phyloP scores from a whole-genome alignment of 306 rosid genomes.

The Acacia confusa region DNA sequence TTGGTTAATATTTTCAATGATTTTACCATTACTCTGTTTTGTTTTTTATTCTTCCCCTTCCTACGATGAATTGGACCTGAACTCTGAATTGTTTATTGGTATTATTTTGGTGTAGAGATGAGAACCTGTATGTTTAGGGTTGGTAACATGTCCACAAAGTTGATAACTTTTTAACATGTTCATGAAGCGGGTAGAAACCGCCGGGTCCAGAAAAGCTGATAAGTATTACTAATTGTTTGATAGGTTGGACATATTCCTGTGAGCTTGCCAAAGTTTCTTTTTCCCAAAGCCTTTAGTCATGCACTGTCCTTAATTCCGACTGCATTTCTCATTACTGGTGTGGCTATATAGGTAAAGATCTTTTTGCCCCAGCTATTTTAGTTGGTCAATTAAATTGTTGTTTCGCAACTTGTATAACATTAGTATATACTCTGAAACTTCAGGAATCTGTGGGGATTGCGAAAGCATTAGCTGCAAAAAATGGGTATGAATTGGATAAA shows the following conservation, averaged over 20 bases:
- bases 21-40: too few species aligned
- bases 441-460: constrained; percentile 99
- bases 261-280: constrained; percentile 83
- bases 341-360: constrained; percentile 85
- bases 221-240: constrained; percentile 32
- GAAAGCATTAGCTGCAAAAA: constrained; percentile 95
- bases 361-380: constrained; percentile 26
- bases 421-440: constrained; percentile 30
- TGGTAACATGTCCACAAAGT: constrained; percentile 20
- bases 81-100: too few species aligned
- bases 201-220: constrained; percentile 15
- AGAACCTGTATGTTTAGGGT: constrained; percentile 3
- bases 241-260: constrained; percentile 97
- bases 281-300: constrained; percentile 75
- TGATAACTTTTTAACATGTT: constrained; percentile 11
- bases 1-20: too few species aligned
- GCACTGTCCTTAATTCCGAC: constrained; percentile 84
- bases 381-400: neutral
- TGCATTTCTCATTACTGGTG: constrained; percentile 90
- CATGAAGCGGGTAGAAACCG: constrained; percentile 1
- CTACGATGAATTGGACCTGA: too few species aligned
- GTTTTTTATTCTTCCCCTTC: too few species aligned
- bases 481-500: constrained; percentile 95
- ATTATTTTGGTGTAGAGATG: too few species aligned
- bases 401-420: constrained; percentile 17